Conservation (phyloP, 2,329 filamentous ascomycete species). For the Hymenoscyphus infarciens region DNA sequence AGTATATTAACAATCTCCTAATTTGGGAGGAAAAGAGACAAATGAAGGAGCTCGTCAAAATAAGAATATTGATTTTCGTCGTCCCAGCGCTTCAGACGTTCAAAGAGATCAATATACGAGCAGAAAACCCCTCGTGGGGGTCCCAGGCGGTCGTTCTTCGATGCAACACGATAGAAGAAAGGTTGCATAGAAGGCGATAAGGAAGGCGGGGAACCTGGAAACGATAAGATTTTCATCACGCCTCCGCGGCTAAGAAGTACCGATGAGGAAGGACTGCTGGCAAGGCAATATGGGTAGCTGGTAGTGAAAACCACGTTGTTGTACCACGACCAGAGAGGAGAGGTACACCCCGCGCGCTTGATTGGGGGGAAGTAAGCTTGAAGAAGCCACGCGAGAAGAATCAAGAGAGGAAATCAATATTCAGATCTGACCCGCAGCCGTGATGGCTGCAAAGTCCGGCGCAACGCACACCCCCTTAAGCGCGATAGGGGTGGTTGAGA, state of each 20-base stretch:
- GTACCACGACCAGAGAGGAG: not conserved
- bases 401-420: not conserved
- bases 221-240: not conserved
- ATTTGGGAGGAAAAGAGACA: not conserved
- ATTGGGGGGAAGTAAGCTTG: not conserved
- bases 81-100: not conserved
- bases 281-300: not conserved
- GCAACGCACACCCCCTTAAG: not conserved
- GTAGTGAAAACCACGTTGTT: not conserved
- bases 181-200: not conserved
- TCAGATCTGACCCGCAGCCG: not conserved
- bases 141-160: not conserved
- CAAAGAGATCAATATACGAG: not conserved
- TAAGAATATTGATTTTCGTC: not conserved
- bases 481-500: not conserved
- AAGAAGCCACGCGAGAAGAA: not conserved
- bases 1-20: not conserved
- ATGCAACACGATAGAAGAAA: not conserved
- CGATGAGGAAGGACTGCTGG: not conserved
- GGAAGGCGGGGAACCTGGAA: slow-evolving; percentile 3
- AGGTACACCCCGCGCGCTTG: not conserved
- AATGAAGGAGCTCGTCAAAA: not conserved
- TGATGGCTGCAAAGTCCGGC: not conserved
- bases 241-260: not conserved
- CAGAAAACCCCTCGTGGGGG: not conserved